Evolutionary conservation across 495 filamentous ascomycete species (phyloP).

Genomic region (Aspergillus haitiensis): DNA sequence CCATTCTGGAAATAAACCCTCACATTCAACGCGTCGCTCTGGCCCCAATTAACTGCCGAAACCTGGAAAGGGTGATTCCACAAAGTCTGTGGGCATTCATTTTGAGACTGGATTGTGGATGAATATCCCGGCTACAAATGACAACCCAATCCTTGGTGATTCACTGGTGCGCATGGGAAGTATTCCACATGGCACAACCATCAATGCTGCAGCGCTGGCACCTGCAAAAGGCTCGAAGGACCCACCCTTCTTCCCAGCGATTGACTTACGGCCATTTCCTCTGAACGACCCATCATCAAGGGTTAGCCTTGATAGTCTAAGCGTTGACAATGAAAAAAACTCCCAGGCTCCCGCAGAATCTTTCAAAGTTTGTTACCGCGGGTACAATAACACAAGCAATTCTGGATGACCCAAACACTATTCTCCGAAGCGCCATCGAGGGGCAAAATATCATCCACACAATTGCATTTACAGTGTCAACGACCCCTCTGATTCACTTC

Average conservation of each 20-base stretch:
- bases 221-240: background rate
- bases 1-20: too few species aligned
- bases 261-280: background rate
- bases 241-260: background rate
- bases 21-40: too few species aligned
- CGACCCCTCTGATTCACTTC: slow-evolving; percentile 2
- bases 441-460: background rate
- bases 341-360: background rate
- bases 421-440: slow-evolving; percentile 1
- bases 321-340: background rate
- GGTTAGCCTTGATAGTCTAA: background rate
- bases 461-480: background rate
- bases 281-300: background rate
- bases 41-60: too few species aligned
- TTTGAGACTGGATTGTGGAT: background rate
- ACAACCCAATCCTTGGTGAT: background rate
- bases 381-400: background rate
- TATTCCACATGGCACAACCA: background rate
- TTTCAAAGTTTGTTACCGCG: background rate
- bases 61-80: background rate
- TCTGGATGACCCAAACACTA: background rate
- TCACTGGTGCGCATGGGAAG: background rate
- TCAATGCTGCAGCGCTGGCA: background rate
- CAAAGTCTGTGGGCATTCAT: background rate
- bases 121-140: background rate